Conservation (phyloP, 2,329 filamentous ascomycete species). For the Mycogone perniciosa region DNA sequence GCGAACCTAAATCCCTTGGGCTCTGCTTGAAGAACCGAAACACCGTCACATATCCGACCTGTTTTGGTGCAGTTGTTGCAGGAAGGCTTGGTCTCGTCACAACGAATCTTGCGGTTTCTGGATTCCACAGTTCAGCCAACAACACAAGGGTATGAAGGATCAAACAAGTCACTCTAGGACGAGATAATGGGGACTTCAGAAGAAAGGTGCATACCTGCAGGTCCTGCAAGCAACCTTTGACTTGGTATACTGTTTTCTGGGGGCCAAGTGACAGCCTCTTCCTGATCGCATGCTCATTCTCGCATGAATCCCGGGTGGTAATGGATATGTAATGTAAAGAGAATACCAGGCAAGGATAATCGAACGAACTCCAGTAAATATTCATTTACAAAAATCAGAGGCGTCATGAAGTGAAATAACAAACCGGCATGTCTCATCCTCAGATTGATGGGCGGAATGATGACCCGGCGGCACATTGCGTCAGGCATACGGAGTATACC, state of each 20-base stretch:
- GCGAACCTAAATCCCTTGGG: conserved; percentile 13
- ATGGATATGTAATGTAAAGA: background rate
- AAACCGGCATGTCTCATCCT: no score
- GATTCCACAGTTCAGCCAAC: background rate
- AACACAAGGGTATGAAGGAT: background rate
- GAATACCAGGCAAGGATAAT: no score
- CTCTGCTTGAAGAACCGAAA: conserved; percentile 4
- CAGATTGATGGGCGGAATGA: no score
- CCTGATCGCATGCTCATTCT: background rate
- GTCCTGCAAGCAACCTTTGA: background rate
- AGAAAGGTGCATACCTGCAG: background rate
- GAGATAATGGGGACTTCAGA: background rate
- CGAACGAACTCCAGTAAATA: no score
- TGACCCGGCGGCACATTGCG: no score
- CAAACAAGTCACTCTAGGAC: no score
- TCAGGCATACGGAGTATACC: no score
- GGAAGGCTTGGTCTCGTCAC: conserved; percentile 15
- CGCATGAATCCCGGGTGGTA: no score
- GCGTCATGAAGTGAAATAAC: no score
- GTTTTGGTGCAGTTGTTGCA: conserved; percentile 15
- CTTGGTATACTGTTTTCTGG: background rate
- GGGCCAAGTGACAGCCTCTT: background rate
- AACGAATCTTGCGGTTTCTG: conserved; percentile 17
- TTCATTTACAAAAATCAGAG: no score
- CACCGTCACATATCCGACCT: conserved; percentile 14